Conservation (phyloP, 257 asterid genomes). For the Ballota nigra region DNA sequence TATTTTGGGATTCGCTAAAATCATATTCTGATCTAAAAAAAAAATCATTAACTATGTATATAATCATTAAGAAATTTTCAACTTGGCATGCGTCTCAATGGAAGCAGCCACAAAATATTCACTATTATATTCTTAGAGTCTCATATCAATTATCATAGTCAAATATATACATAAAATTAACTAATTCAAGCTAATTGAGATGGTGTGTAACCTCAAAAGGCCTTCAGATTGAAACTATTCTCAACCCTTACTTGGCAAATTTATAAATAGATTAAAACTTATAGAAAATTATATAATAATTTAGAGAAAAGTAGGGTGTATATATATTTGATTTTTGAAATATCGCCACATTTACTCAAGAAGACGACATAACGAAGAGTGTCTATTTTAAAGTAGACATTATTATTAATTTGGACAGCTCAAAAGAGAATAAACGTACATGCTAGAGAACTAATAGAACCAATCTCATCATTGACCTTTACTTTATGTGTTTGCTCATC, state of each 20-base stretch:
- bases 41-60: neutral
- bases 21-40: too few relatives aligned
- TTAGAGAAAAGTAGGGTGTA: neutral
- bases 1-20: too few relatives aligned
- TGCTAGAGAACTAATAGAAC: constrained; percentile 20
- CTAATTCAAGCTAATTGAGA: neutral
- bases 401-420: constrained; percentile 26
- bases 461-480: constrained; percentile 22
- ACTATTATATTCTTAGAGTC: neutral
- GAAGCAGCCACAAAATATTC: neutral
- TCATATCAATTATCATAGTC: neutral
- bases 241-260: neutral
- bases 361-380: neutral
- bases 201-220: neutral
- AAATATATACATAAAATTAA: neutral
- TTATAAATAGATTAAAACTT: neutral
- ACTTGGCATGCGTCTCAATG: neutral
- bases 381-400: constrained; percentile 12
- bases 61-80: neutral
- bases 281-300: too few relatives aligned
- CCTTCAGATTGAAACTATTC: neutral
- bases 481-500: constrained; percentile 10
- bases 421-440: constrained; percentile 25
- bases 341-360: neutral
- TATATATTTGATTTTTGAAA: neutral